Percentiles rank a stretch among this genome's conserved stretches.
Conservation (phyloP, 1,139 yeast species). For the Geotrichum reessii region DNA sequence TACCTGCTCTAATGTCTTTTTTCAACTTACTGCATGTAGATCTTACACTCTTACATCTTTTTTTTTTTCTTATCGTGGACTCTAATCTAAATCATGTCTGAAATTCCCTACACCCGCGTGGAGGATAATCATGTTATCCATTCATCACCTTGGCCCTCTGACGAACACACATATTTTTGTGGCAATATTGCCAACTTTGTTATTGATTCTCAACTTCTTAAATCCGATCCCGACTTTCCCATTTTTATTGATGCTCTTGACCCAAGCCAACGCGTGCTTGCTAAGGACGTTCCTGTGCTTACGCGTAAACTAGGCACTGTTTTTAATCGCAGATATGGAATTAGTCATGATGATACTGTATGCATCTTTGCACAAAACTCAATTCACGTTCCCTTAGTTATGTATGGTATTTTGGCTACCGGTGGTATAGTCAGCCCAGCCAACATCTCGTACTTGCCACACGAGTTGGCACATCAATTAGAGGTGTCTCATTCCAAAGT, state of each 20-base stretch:
- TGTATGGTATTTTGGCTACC: constrained; percentile 23
- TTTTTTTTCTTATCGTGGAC: not conserved
- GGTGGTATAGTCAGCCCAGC: constrained; percentile 28
- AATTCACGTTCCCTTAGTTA: constrained; percentile 17
- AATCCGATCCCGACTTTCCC: constrained; percentile 14
- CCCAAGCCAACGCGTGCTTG: constrained; percentile 26
- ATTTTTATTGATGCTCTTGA: constrained; percentile 28
- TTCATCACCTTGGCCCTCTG: constrained; percentile 13
- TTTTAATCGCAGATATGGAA: constrained; percentile 24
- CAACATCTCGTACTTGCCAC: constrained; percentile 24
- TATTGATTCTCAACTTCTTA: constrained; percentile 14
- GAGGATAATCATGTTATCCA: constrained; percentile 15
- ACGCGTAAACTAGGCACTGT: constrained; percentile 25
- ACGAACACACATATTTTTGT: not conserved
- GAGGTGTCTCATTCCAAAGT: constrained; percentile 22
- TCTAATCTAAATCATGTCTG: not conserved
- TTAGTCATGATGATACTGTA: constrained; percentile 18
- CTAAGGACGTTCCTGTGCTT: constrained; percentile 22
- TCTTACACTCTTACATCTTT: not conserved
- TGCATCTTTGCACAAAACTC: constrained; percentile 11
- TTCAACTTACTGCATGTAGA: not conserved
- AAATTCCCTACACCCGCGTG: constrained; percentile 4
- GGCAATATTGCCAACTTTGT: constrained; percentile 18
- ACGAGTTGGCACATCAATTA: constrained; percentile 28
- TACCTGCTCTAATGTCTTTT: too few species aligned